A percentile compares a stretch with the other conserved stretches of the same genome.
Conservation (phyloP, 1,284 basidiomycete genomes). For the Apiotrichum akiyoshidainum region DNA sequence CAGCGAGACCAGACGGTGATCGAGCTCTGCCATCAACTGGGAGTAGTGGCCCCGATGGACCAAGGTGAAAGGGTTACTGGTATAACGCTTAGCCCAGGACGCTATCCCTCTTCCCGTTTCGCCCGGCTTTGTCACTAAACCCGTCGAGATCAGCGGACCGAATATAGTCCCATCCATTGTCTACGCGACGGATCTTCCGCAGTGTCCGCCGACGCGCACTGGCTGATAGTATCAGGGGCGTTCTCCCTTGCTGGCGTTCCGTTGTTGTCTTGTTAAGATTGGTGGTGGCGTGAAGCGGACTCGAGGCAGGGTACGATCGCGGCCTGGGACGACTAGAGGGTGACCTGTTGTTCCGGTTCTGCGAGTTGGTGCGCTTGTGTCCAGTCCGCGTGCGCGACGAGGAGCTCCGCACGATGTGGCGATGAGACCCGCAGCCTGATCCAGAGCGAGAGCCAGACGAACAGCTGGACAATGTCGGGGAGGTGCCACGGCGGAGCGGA, state of each 20-base stretch:
- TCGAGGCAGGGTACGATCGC: neutral
- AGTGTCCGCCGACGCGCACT: neutral
- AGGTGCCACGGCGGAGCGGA: neutral
- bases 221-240: neutral
- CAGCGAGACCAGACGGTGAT: too few species aligned
- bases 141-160: slow-evolving; percentile 8
- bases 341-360: neutral
- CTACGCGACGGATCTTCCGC: slow-evolving; percentile 1
- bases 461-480: neutral
- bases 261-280: too few species aligned
- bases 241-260: too few species aligned
- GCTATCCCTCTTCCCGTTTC: neutral
- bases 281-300: too few species aligned
- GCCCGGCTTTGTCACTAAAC: neutral
- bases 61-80: neutral
- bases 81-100: neutral
- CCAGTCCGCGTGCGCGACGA: neutral
- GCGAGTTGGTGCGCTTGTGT: slow-evolving; percentile 1
- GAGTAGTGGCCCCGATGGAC: neutral
- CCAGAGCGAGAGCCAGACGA: too few species aligned
- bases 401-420: neutral
- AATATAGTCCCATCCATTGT: slow-evolving; percentile 5
- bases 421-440: neutral
- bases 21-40: neutral
- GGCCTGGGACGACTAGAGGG: neutral